A percentile compares a stretch with the other conserved stretches of the same genome.
phyloP scores from a whole-genome alignment of 73 alveolate genomes.

The Diophrys sp. region DNA sequence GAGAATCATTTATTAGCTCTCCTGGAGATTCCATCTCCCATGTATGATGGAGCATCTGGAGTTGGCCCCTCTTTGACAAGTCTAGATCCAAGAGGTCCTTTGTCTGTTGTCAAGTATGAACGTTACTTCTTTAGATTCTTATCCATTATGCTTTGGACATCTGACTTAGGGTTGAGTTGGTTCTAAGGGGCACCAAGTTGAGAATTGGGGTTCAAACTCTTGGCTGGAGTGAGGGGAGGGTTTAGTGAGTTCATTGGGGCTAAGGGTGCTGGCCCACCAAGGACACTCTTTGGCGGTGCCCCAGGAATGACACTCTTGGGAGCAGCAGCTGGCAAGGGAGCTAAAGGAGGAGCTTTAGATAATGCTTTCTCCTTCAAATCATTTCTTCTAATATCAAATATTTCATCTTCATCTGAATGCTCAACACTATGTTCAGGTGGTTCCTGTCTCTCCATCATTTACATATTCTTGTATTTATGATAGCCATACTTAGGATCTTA shows the following conservation, averaged over 20 bases:
- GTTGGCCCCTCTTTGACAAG: not conserved
- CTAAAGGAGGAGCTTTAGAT: too few species aligned
- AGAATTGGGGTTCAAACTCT: not conserved
- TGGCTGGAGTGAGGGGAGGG: not conserved
- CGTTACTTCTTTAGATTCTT: not conserved
- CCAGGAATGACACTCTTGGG: too few species aligned
- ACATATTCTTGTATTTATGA: not conserved
- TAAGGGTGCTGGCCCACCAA: not conserved
- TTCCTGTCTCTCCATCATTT: not conserved
- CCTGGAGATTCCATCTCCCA: not conserved
- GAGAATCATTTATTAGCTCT: not conserved
- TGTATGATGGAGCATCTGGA: not conserved
- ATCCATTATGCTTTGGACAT: not conserved
- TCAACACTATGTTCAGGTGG: not conserved
- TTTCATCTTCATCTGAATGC: not conserved
- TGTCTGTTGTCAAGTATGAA: not conserved
- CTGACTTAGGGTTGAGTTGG: not conserved
- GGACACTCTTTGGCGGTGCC: not conserved
- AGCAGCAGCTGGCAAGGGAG: too few species aligned
- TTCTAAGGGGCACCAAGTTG: not conserved
- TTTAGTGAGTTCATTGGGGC: not conserved
- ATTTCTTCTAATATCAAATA: not conserved
- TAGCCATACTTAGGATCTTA: not conserved
- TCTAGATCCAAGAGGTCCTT: slow-evolving; percentile 3
- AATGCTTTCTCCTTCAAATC: not conserved